Base-by-base conservation (phyloP, 768 basidiomycete genomes). In the Kwoniella dendrophila region DNA sequence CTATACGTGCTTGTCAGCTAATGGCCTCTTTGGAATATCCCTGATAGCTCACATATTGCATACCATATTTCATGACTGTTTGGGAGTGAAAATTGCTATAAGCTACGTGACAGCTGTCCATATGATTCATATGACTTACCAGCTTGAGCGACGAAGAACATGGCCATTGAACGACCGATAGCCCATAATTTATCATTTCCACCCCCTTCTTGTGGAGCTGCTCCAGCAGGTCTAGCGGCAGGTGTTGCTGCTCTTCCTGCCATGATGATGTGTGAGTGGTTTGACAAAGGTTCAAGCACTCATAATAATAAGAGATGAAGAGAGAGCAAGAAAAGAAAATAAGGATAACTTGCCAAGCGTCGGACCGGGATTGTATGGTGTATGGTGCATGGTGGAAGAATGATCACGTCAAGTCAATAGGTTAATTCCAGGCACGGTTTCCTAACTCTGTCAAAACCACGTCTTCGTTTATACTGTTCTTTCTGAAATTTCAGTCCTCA, bases 61-160 rank as follows among this genome's bases (percentile, higher is more conserved):
- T 68, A 8, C 74, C 74, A 50, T 73, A 73, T 26, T 62, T 63
- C 68, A 71, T 73, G 7, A 64, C 73, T 74, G n/a, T n/a, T n/a
- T n/a, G 48, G 12, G 34, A 12, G 47, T 63, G 20, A 20, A 20
- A 27, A n/a, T 0, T 36, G 24, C 30, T 44, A 38, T 49, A 40
- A 29, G 30, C 34, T 12, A 20, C 29, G 8, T n/a, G 5, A 34
- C 29, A n/a, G 45, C 16, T 34, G 43, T 29, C 24, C 20, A 1
- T 6, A 27, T 32, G 43, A 20, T 10, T 36, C 20, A 50, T 11
- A 29, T 33, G 2, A 67, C 71, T 60, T 41, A 76, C 74, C 74
- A 33, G 52, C 52, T 44, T 76, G 74, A 5, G 72, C 44, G 8
- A 61, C 68, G 18, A 72, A 22, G 45, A 76, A 76, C 64, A 68